Conservation (phyloP, 305 asterid species). For the Fraxinus greggii region DNA sequence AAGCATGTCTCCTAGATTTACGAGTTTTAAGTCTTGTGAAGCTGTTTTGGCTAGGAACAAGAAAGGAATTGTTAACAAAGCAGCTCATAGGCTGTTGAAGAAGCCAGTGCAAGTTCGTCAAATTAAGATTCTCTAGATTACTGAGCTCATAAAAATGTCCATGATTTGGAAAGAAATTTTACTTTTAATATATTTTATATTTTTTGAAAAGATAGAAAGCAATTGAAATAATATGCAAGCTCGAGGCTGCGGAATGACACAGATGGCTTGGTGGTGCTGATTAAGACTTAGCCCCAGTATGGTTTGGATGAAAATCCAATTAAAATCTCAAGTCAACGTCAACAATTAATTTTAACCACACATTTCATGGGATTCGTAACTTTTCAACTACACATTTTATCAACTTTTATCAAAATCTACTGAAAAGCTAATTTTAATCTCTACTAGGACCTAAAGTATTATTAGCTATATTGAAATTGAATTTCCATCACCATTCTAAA, state of each 20-base stretch:
- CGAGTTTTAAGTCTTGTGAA: background rate
- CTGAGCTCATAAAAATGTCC: background rate
- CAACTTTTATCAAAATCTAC: too few species aligned
- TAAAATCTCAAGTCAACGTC: too few species aligned
- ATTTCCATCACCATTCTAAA: slow-evolving; percentile 18
- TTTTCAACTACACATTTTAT: too few species aligned
- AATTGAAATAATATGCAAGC: background rate
- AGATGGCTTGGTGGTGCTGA: background rate
- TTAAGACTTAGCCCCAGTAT: background rate
- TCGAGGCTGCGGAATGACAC: background rate
- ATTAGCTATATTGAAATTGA: slow-evolving; percentile 12
- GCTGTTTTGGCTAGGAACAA: background rate
- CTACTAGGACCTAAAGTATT: background rate
- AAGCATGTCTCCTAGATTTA: background rate
- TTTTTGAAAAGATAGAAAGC: background rate
- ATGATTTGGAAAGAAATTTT: background rate
- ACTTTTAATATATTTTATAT: background rate
- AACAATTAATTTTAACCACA: too few species aligned
- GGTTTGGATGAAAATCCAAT: too few species aligned
- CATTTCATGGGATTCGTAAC: too few species aligned
- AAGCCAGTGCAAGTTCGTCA: background rate
- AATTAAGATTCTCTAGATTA: background rate
- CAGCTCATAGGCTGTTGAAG: background rate
- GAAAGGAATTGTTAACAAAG: background rate
- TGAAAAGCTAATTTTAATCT: too few species aligned